Evolutionary conservation across 805 yeast genomes (phyloP), one percentile per base, ranked within the genome.

Genomic region (Spathaspora arborariae): DNA sequence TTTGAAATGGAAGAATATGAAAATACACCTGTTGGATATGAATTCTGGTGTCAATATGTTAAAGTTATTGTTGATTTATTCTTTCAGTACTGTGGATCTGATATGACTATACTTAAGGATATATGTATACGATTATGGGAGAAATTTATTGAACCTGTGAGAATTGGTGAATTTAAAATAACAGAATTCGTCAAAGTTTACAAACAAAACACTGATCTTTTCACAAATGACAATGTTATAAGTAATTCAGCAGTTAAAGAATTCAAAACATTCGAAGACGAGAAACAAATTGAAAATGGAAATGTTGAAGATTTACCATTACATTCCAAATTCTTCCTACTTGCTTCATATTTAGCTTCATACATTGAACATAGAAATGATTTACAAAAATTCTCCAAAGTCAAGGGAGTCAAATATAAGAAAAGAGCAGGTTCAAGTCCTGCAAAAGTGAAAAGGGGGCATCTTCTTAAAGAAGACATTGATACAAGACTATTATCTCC

Each of bases 311-410:
- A 82, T 52, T 65, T 87, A 37, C 81, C 91, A 0, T 59, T 58
- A 7, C 75, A 79, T 42, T 77, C 92, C 2, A 85, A 87, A 57
- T 88, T 78, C 57, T 64, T 91, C n/a, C 64, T 90, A 13, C 76
- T 89, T 26, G 88, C 96, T 1, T 83, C 96, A 0, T 91, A 85
- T 60, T 66, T 90, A 41, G 95, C 96, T 0, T 88, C 96, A 0
- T 86, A 79, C 58, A 79, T 81, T 46, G 86, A 84, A 24, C 81
- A 84, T 2, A 78, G 80, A 50, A 77, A 76, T 56, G 97, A 90
- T 62, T 67, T 82, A 56, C 77, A 80, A 44, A 69, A 79, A 45
- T 91, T 88, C 56, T 84, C 96, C 26, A 80, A 75, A 49, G 68
- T 85, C 39, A 67, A 67, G 45, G 58, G 65, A 13, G 55, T 59